A percentile compares a stretch with the other conserved stretches of the same genome.
Conservation (phyloP, 495 filamentous ascomycete genomes). For the Penicillium cataractarum region DNA sequence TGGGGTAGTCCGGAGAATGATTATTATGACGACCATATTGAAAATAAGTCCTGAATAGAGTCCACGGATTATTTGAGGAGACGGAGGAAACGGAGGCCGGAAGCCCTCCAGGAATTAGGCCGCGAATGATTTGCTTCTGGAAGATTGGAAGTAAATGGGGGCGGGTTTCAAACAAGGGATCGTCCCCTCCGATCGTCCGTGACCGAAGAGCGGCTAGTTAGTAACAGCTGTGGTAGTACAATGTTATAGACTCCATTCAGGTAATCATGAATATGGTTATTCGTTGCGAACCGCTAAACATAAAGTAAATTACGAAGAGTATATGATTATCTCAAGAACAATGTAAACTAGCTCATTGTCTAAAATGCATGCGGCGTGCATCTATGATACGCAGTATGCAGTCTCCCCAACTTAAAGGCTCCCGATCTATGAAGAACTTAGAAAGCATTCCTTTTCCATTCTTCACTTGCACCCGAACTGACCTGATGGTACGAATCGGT, state of each 20-base stretch:
- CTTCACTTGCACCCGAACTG: not conserved
- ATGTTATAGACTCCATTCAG: no score
- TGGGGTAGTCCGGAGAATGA: not conserved
- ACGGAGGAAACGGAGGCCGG: not conserved
- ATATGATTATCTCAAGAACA: not conserved
- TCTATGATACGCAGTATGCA: not conserved
- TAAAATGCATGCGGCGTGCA: not conserved
- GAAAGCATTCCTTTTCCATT: not conserved
- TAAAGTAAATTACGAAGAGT: not conserved
- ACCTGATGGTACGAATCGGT: not conserved
- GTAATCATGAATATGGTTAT: not conserved
- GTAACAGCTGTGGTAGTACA: not conserved
- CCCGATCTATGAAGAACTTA: not conserved
- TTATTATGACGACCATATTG: not conserved
- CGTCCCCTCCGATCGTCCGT: slow-evolving; percentile 12
- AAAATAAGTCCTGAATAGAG: not conserved
- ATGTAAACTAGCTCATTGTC: not conserved
- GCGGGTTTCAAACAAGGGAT: not conserved
- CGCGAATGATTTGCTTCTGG: slow-evolving; percentile 6
- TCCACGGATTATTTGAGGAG: not conserved
- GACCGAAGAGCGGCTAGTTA: not conserved
- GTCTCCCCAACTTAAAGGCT: not conserved
- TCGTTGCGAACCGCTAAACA: not conserved
- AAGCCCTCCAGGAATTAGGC: not conserved
- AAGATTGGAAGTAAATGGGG: slow-evolving; percentile 14